Conservation (phyloP, 176 grass and related monocot genomes). For the Bonia amplexicaulis region DNA sequence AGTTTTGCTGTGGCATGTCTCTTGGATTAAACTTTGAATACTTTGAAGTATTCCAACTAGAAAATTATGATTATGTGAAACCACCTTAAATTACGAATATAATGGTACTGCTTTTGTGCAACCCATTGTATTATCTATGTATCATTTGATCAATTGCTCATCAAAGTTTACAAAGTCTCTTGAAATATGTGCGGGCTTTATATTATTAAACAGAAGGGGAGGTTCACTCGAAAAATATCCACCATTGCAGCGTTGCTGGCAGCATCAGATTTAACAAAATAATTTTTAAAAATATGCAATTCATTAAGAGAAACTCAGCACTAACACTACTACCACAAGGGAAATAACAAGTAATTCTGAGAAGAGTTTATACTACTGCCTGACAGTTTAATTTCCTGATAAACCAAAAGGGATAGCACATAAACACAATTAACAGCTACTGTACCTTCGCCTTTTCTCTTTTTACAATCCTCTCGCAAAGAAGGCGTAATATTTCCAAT, state of each 20-base stretch:
- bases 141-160: neutral
- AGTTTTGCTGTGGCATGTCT: neutral
- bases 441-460: conserved; percentile 92
- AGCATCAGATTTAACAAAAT: neutral
- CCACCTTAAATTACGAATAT: neutral
- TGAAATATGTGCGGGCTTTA: neutral
- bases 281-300: neutral
- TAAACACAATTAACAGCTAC: conserved; percentile 9
- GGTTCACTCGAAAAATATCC: neutral
- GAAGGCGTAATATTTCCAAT: conserved; percentile 88
- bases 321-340: neutral
- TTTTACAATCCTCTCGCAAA: conserved; percentile 93
- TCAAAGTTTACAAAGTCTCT: neutral
- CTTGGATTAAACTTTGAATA: neutral
- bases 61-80: neutral
- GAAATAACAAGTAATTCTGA: neutral
- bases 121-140: neutral
- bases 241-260: neutral
- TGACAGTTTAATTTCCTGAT: neutral
- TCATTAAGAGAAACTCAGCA: neutral
- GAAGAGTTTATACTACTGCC: neutral
- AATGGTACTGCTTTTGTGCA: neutral
- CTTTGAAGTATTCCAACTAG: neutral
- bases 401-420: neutral
- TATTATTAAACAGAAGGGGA: neutral